Conservation (phyloP, 2,329 filamentous ascomycete species). For the Neofusicoccum kwambonambiense region DNA sequence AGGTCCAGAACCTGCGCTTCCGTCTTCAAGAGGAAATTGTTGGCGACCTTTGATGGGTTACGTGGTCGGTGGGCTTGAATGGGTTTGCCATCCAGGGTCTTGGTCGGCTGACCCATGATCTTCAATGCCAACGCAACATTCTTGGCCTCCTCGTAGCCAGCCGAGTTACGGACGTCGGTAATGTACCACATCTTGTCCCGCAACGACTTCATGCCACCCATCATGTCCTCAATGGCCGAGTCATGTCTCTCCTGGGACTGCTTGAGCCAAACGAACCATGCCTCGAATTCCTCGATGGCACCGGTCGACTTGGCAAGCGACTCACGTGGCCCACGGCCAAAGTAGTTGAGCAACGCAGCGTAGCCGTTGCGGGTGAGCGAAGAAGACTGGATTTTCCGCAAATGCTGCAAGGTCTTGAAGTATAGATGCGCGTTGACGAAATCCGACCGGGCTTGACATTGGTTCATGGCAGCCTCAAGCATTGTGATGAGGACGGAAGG, state of each 20-base stretch:
- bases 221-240: slow-evolving; percentile 70
- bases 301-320: slow-evolving; percentile 67
- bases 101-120: slow-evolving; percentile 70
- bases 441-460: slow-evolving; percentile 75
- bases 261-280: slow-evolving; percentile 80
- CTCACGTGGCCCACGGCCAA: slow-evolving; percentile 68
- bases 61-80: slow-evolving; percentile 41
- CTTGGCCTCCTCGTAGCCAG: slow-evolving; percentile 80
- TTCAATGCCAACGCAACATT: slow-evolving; percentile 85
- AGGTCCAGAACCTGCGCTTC: slow-evolving; percentile 86
- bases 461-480: slow-evolving; percentile 72
- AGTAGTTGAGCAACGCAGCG: slow-evolving; percentile 69
- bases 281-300: slow-evolving; percentile 75
- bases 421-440: slow-evolving; percentile 83
- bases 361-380: slow-evolving; percentile 67
- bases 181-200: slow-evolving; percentile 99
- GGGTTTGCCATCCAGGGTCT: slow-evolving; percentile 40
- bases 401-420: slow-evolving; percentile 76
- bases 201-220: slow-evolving; percentile 69
- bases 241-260: slow-evolving; percentile 79
- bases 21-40: slow-evolving; percentile 70
- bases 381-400: slow-evolving; percentile 61
- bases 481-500: slow-evolving; percentile 63
- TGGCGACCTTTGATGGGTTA: slow-evolving; percentile 46
- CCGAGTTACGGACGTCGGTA: slow-evolving; percentile 87